Conservation (phyloP, 495 filamentous ascomycete species). For the Penicilliopsis zonata region DNA sequence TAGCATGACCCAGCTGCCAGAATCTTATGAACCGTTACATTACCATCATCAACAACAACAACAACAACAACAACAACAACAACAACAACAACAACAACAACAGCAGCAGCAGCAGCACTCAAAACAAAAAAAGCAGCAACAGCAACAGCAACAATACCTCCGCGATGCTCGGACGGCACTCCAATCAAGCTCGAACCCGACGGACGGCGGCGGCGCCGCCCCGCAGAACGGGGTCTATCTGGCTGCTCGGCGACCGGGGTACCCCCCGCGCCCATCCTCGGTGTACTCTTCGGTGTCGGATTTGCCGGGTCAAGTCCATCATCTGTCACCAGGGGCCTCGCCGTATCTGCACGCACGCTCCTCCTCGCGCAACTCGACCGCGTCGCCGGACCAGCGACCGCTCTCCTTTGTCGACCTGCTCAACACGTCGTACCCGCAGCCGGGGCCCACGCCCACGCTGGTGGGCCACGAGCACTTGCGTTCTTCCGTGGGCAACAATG, state of each 20-base stretch:
- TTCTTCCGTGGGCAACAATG: slow-evolving; percentile 71
- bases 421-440: slow-evolving; percentile 81
- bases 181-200: too few relatives aligned
- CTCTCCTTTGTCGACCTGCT: slow-evolving; percentile 78
- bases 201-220: too few relatives aligned
- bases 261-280: slow-evolving; percentile 58
- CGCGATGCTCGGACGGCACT: too few relatives aligned
- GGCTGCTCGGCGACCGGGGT: slow-evolving; percentile 40
- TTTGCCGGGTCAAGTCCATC: slow-evolving; percentile 44
- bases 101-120: too few relatives aligned
- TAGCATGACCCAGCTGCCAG: slow-evolving; percentile 19
- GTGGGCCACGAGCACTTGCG: slow-evolving; percentile 64
- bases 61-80: too few relatives aligned
- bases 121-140: too few relatives aligned
- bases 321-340: slow-evolving; percentile 39
- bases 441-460: slow-evolving; percentile 58
- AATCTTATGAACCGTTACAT: slow-evolving; percentile 33
- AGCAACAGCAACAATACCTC: too few relatives aligned
- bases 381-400: slow-evolving; percentile 65
- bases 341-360: slow-evolving; percentile 40
- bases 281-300: slow-evolving; percentile 63
- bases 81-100: too few relatives aligned
- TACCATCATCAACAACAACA: slow-evolving; percentile 43
- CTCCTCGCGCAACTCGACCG: slow-evolving; percentile 45
- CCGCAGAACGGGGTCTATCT: slow-evolving; percentile 35